These are phyloP conservation scores for Colletotrichum simmondsii DNA, from an alignment of 2,329 filamentous ascomycete species.

Conservation along the genomic window DNA sequence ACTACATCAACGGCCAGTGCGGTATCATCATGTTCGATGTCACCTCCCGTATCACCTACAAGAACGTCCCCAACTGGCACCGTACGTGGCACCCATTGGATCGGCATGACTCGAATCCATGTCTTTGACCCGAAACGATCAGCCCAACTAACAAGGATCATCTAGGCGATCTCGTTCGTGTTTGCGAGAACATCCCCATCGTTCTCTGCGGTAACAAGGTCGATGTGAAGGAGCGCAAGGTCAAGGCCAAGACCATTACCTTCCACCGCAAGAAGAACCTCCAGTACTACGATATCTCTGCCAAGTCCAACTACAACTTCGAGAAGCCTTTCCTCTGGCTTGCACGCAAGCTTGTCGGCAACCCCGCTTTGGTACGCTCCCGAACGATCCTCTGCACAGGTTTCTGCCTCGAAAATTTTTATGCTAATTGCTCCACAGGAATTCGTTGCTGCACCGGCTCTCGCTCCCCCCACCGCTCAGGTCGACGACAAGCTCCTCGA, in stretches of 20 bases:
- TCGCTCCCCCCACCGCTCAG: conserved; percentile 91
- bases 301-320: conserved; percentile 99
- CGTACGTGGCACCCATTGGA: conserved; percentile 71
- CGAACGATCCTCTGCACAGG: not conserved
- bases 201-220: conserved; percentile 99
- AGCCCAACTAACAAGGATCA: not conserved
- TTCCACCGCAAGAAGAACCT: conserved; percentile 99
- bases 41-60: conserved; percentile 99
- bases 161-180: conserved; percentile 94
- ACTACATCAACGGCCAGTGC: conserved; percentile 99
- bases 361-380: conserved; percentile 79
- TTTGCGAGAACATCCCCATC: conserved; percentile 99
- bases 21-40: conserved; percentile 99
- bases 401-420: not conserved
- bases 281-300: conserved; percentile 99
- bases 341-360: conserved; percentile 97
- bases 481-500: conserved; percentile 87
- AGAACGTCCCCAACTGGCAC: conserved; percentile 99
- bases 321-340: conserved; percentile 99
- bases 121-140: not conserved
- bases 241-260: conserved; percentile 99
- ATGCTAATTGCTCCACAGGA: conserved; percentile 68
- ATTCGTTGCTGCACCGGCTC: conserved; percentile 94
- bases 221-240: conserved; percentile 99
- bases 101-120: not conserved